phyloP scores from a whole-genome alignment of 106 monocot species.

The Dioscorea alata region DNA sequence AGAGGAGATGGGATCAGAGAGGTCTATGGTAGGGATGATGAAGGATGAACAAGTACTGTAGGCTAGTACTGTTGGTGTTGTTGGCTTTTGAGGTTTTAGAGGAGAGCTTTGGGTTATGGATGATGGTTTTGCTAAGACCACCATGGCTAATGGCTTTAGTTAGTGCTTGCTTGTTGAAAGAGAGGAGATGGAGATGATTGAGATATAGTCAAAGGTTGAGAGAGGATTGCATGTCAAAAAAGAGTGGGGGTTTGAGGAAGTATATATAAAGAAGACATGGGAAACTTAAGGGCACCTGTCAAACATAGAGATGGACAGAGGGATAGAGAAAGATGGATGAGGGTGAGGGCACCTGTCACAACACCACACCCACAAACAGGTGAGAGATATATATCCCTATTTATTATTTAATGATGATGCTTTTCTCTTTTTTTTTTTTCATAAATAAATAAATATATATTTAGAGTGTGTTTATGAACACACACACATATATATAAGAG shows the following conservation, averaged over 20 bases:
- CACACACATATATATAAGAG: too few relatives aligned
- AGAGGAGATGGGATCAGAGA: constrained; percentile 9
- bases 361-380: too few relatives aligned
- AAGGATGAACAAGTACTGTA: neutral
- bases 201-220: neutral
- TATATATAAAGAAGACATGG: neutral
- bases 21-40: constrained; percentile 39
- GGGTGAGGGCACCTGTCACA: too few relatives aligned
- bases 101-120: constrained; percentile 28
- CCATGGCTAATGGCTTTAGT: constrained; percentile 34
- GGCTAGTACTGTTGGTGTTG: neutral
- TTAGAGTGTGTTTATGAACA: too few relatives aligned
- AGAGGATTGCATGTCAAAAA: constrained; percentile 2
- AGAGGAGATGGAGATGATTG: neutral
- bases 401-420: too few relatives aligned
- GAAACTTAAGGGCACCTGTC: neutral
- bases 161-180: neutral
- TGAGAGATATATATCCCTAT: too few relatives aligned
- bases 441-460: too few relatives aligned
- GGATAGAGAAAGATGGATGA: neutral
- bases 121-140: constrained; percentile 30
- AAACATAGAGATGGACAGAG: neutral
- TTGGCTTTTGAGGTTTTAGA: constrained; percentile 17
- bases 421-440: too few relatives aligned
- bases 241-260: neutral